A percentile compares a stretch with the other conserved stretches of the same genome.
Conservation (phyloP, 164 flowering plant genomes). For the Umbilicus rupestris region DNA sequence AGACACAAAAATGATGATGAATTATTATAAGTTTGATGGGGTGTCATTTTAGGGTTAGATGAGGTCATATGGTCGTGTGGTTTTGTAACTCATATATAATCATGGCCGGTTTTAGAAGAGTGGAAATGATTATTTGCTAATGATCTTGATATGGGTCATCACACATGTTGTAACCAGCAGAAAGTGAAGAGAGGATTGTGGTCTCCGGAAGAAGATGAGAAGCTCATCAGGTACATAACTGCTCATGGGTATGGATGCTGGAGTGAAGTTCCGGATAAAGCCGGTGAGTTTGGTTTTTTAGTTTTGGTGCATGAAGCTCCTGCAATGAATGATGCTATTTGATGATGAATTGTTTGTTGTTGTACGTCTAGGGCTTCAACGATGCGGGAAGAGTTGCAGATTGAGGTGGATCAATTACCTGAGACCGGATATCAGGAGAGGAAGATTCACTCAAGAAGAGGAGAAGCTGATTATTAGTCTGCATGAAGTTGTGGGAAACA, state of each 20-base stretch:
- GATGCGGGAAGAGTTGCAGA: slow-evolving; percentile 90
- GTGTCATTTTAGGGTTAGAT: slow-evolving; percentile 4
- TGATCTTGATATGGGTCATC: slow-evolving; percentile 93
- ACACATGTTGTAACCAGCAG: slow-evolving; percentile 83
- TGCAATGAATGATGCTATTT: too few relatives aligned
- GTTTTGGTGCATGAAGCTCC: too few relatives aligned
- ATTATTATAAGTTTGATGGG: not conserved
- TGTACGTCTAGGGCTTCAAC: slow-evolving; percentile 56
- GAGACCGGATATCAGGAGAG: slow-evolving; percentile 86
- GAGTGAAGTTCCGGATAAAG: slow-evolving; percentile 87
- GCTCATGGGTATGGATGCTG: slow-evolving; percentile 83
- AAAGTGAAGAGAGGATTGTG: slow-evolving; percentile 87
- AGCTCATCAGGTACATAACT: slow-evolving; percentile 64
- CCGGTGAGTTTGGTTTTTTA: slow-evolving; percentile 53
- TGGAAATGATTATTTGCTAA: too few relatives aligned
- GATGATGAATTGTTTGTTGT: too few relatives aligned
- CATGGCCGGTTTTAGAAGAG: too few relatives aligned
- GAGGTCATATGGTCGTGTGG: not conserved
- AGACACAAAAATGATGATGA: not conserved
- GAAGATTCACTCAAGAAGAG: slow-evolving; percentile 81
- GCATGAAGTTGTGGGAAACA: slow-evolving; percentile 80
- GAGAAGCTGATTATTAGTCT: slow-evolving; percentile 83
- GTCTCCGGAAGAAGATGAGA: slow-evolving; percentile 88
- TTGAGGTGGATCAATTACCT: slow-evolving; percentile 89
- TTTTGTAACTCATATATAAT: not conserved